A percentile compares a stretch with the other conserved stretches of the same genome.
These are phyloP conservation scores for Zalaria sp. DNA, from an alignment of 2,329 filamentous ascomycete species.

Conservation along the genomic window DNA sequence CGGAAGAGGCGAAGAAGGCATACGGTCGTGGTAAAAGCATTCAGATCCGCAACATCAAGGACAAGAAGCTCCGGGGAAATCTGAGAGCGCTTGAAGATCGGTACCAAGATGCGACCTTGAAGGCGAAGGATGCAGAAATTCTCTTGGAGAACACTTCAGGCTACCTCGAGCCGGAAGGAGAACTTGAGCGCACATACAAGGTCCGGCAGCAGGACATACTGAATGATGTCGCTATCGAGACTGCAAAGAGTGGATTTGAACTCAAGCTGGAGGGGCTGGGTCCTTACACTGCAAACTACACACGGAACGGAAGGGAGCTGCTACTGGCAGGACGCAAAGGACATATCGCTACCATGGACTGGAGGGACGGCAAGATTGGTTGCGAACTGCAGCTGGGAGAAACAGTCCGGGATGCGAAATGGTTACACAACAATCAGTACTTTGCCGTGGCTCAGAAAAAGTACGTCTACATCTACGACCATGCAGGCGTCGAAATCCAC, in stretches of 20 bases:
- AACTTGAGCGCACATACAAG: constrained; percentile 84
- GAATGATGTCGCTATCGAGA: constrained; percentile 60
- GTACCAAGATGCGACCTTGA: constrained; percentile 65
- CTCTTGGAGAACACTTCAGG: constrained; percentile 75
- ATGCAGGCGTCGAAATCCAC: constrained; percentile 80
- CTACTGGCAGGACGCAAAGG: constrained; percentile 81
- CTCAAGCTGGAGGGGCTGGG: constrained; percentile 70
- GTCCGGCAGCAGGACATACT: constrained; percentile 79
- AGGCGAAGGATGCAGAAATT: constrained; percentile 91
- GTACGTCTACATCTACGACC: constrained; percentile 92
- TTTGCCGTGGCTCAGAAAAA: constrained; percentile 96
- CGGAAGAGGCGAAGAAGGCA: constrained; percentile 37
- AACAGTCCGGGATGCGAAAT: constrained; percentile 77
- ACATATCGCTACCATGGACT: constrained; percentile 93
- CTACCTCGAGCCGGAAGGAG: constrained; percentile 76
- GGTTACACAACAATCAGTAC: constrained; percentile 87
- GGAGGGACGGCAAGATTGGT: constrained; percentile 78
- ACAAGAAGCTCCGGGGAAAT: constrained; percentile 80
- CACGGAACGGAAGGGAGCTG: constrained; percentile 73
- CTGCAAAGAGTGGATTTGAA: constrained; percentile 86
- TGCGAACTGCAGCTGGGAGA: constrained; percentile 87
- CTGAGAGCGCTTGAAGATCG: constrained; percentile 67
- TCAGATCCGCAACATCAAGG: constrained; percentile 57
- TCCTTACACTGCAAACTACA: constrained; percentile 81
- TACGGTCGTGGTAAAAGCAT: constrained; percentile 79